These are phyloP conservation scores for Alloteropsis semialata DNA, from an alignment of 176 grass and related monocot species.

Conservation along the genomic window DNA sequence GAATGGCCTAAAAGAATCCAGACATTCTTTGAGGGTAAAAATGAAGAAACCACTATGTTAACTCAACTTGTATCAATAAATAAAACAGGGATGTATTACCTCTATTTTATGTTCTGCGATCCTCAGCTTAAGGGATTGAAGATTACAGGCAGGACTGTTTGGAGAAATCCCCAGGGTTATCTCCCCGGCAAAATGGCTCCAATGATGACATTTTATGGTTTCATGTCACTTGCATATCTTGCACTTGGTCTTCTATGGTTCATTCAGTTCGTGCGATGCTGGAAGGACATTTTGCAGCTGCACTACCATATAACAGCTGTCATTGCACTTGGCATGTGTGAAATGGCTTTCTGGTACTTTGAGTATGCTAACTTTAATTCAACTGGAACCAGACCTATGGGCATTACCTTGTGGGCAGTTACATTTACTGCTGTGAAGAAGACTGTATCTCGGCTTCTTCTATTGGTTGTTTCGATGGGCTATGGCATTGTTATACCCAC, in stretches of 20 bases:
- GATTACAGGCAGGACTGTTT: slow-evolving; percentile 91
- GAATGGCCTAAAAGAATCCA: slow-evolving; percentile 90
- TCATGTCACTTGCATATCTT: slow-evolving; percentile 97
- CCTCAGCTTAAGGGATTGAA: slow-evolving; percentile 75
- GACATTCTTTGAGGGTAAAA: slow-evolving; percentile 80
- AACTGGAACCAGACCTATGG: slow-evolving; percentile 85
- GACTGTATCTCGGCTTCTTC: slow-evolving; percentile 87
- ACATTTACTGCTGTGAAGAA: slow-evolving; percentile 99
- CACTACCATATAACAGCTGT: slow-evolving; percentile 98
- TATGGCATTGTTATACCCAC: slow-evolving; percentile 84
- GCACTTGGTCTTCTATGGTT: slow-evolving; percentile 95
- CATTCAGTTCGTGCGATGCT: slow-evolving; percentile 78
- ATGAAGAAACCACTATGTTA: slow-evolving; percentile 66
- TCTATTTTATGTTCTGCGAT: slow-evolving; percentile 99
- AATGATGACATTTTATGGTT: slow-evolving; percentile 92
- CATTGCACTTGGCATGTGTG: slow-evolving; percentile 97
- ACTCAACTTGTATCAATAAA: slow-evolving; percentile 63
- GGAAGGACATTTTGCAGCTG: slow-evolving; percentile 90
- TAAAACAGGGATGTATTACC: slow-evolving; percentile 97
- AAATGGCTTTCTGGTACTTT: slow-evolving; percentile 99
- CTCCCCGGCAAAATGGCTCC: slow-evolving; percentile 98
- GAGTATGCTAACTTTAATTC: slow-evolving; percentile 98
- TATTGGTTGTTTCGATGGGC: slow-evolving; percentile 95
- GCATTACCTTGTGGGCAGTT: slow-evolving; percentile 97
- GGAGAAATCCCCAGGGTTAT: slow-evolving; percentile 97